Percentiles rank a stretch among this genome's conserved stretches.
Conservation (phyloP, 225 moss, liverwort and hornwort species). For the Straminergon stramineum region DNA sequence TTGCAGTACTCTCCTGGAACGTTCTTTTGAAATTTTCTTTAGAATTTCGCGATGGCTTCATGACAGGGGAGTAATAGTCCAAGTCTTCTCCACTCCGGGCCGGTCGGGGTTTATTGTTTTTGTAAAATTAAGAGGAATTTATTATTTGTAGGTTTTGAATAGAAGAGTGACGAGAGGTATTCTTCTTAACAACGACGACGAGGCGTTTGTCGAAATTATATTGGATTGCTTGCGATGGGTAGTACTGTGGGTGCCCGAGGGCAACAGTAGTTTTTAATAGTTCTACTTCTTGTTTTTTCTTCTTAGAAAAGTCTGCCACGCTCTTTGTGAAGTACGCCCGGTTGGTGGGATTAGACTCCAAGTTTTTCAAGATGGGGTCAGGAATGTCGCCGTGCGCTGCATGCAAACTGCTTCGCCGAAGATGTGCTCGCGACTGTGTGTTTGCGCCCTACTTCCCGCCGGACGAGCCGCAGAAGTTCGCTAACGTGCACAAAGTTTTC, state of each 20-base stretch:
- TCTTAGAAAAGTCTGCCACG: not conserved
- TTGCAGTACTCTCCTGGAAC: not conserved
- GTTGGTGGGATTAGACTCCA: not conserved
- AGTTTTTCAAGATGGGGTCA: constrained; percentile 28
- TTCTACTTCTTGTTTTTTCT: not conserved
- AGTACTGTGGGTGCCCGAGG: not conserved
- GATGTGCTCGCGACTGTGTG: constrained; percentile 76
- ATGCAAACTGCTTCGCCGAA: constrained; percentile 74
- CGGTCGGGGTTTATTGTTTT: not conserved
- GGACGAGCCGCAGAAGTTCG: constrained; percentile 87
- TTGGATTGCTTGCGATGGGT: not conserved
- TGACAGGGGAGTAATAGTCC: not conserved
- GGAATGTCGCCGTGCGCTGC: constrained; percentile 85
- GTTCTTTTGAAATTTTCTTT: not conserved
- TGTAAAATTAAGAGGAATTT: not conserved
- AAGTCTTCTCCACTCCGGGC: not conserved
- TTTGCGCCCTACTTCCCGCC: constrained; percentile 89
- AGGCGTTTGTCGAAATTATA: not conserved
- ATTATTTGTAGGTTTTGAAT: not conserved
- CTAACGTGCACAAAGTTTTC: constrained; percentile 86
- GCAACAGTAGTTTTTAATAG: not conserved
- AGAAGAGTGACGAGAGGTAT: not conserved
- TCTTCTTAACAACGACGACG: not conserved
- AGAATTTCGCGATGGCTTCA: not conserved
- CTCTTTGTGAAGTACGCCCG: not conserved